phyloP scores from a whole-genome alignment of 2,329 filamentous ascomycete species.

The Cladosporium sp. region DNA sequence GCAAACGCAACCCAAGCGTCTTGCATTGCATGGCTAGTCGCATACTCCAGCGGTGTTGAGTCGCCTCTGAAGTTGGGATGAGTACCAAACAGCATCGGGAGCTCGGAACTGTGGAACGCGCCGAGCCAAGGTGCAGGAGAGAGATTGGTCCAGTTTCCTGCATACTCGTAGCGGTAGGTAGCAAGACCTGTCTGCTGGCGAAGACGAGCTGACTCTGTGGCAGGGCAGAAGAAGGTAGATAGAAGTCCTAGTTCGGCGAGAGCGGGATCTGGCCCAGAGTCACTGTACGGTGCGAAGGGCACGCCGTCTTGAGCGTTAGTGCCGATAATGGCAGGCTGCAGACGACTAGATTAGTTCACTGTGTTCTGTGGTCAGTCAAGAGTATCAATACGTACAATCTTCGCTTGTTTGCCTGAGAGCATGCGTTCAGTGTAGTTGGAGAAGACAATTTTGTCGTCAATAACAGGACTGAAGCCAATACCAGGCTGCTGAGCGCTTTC shows the following conservation, averaged over 20 bases:
- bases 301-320: slow-evolving; percentile 27
- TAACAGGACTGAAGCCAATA: slow-evolving; percentile 14
- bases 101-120: slow-evolving; percentile 34
- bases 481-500: slow-evolving; percentile 26
- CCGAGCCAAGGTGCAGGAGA: slow-evolving; percentile 19
- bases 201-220: slow-evolving; percentile 17
- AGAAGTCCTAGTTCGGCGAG: slow-evolving; percentile 13
- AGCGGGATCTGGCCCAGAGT: slow-evolving; percentile 15
- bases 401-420: slow-evolving; percentile 9
- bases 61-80: slow-evolving; percentile 18
- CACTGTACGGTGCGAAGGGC: slow-evolving; percentile 9
- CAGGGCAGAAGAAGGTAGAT: slow-evolving; percentile 26
- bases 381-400: slow-evolving; percentile 7
- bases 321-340: slow-evolving; percentile 22
- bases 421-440: slow-evolving; percentile 11
- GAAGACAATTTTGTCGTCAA: slow-evolving; percentile 5
- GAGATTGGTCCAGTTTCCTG: slow-evolving; percentile 27
- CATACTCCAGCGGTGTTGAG: slow-evolving; percentile 17
- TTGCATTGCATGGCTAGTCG: slow-evolving; percentile 23
- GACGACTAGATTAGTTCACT: not conserved
- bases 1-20: slow-evolving; percentile 22
- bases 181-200: slow-evolving; percentile 7
- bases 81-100: slow-evolving; percentile 23
- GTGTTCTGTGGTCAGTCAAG: not conserved
- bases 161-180: slow-evolving; percentile 30